Base-by-base conservation (phyloP, 169 alveolate species). In the Prorocentrum cordatum region DNA sequence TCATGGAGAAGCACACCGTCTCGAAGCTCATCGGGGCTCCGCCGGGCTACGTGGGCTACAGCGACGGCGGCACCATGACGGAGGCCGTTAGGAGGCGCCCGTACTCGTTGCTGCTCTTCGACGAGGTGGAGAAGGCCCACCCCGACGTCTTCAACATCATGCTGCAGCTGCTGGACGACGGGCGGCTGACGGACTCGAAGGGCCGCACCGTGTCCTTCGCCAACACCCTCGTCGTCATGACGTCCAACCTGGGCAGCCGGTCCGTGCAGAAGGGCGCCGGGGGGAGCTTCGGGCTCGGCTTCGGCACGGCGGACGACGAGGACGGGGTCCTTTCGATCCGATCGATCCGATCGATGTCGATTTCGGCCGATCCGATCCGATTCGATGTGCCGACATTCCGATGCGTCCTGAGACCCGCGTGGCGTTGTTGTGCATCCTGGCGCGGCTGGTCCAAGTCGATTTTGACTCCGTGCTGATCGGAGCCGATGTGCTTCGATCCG, bases 91-190 rank as follows among this genome's bases (percentile, higher is more conserved):
- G 93, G 31, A 92, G 93, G 61, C 87, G 64, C 91, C 94, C 94
- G 0, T 67, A 83, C 91, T 42, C n/a, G 9, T 16, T 12, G 70
- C 80, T 82, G 67, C 91, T 82, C 58, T 82, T 82, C 45, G 91
- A 82, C 36, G 98, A 96, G 92, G 95, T 96, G 67, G 98, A 96
- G 93, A 96, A 96, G 92, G 98, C 98, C 10, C 98, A 96, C 90
- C 96, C 97, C 5, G 97, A 96, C 70, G 97, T 93, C 38, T 91
- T 83, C 88, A 91, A 91, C 71, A 45, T 72, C 31, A 61, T 91
- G 73, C 80, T 87, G 42, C 92, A 92, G 84, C 91, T 92, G 64
- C 91, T 95, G 80, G 93, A 93, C 89, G 98, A 96, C 24, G 98
- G 98, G 2, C 92, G 96, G n/a, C 93, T 96, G 72, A 94, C 97